Base-by-base conservation (phyloP, 2,329 filamentous ascomycete genomes). In the Rhinocladiella mackenziei region DNA sequence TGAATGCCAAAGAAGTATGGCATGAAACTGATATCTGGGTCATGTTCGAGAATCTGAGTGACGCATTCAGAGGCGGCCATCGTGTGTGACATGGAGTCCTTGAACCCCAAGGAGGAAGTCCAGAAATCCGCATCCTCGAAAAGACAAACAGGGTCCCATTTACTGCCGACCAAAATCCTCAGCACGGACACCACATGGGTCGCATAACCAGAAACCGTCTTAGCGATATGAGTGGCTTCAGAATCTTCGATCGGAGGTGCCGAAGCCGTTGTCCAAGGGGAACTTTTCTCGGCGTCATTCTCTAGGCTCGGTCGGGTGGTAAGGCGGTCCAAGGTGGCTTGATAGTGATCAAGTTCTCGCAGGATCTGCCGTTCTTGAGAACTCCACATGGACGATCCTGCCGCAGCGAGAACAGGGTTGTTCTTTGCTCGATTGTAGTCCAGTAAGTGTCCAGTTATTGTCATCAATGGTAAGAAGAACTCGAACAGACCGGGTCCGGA, bases 1-100 rank as follows among this genome's bases (percentile, higher is more conserved):
- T 76, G 77, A 5, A 75, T 74, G 1, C 73, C 72, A 39, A 75
- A 74, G 2, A 75, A 60, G 51, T 74, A 75, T 1, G 73, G 71
- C 69, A 75, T 75, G 39, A 75, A 75, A 0, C 67, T 69, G 22
- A 75, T 60, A 48, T 75, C 71, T 2, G 69, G 70, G 49, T 76
- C 73, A n/a, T 67, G 61, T 2, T 63, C 60, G 5, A 76, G 59
- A 39, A 76, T 74, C 6, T 66, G 61, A 10, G 65, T 67, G 11
- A 75, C 64, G 2, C 68, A 67, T 31, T 72, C 64, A 2, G 69
- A 70, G 0, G 72, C 71, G 1, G 66, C 65, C 38, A 75, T 68
- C 17, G 72, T 68, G 48, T 74, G 71, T 1, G 66, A 64, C 3
- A 70, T 71, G 44, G 69, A 72, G 47, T 68, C 64, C 19, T 65